phyloP scores from a whole-genome alignment of 495 filamentous ascomycete genomes.

The Penicillium malachiteum region DNA sequence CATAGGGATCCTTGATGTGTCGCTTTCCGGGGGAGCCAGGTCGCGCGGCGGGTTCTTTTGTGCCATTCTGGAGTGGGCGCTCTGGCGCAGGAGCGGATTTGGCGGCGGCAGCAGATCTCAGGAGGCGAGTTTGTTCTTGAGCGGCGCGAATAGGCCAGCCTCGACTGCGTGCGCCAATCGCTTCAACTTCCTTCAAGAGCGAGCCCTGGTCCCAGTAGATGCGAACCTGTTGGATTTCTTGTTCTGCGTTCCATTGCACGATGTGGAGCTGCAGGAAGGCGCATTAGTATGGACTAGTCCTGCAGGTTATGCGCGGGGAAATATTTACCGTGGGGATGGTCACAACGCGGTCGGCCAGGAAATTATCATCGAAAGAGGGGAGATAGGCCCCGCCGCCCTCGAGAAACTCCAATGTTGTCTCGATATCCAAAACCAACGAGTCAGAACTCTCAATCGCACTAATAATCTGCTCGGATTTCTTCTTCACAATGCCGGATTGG shows the following conservation, averaged over 20 bases:
- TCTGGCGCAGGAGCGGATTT: constrained; percentile 14
- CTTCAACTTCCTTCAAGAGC: constrained; percentile 86
- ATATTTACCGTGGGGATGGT: constrained; percentile 78
- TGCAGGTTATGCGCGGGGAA: constrained; percentile 20
- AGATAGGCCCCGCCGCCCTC: constrained; percentile 82
- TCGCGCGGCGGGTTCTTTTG: constrained; percentile 40
- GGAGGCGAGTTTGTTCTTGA: constrained; percentile 76
- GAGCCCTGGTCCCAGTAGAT: constrained; percentile 95
- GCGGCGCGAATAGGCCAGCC: constrained; percentile 94
- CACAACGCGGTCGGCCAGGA: constrained; percentile 78
- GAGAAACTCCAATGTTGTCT: constrained; percentile 80
- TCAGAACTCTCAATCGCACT: constrained; percentile 67
- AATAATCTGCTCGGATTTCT: constrained; percentile 73
- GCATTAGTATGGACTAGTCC: constrained; percentile 17
- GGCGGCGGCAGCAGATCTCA: constrained; percentile 46
- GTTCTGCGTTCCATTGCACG: constrained; percentile 73
- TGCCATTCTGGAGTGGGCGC: constrained; percentile 8
- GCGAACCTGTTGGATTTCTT: constrained; percentile 80
- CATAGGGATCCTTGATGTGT: constrained; percentile 66
- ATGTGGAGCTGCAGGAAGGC: constrained; percentile 71
- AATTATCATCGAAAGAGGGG: constrained; percentile 90
- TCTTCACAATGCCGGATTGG: constrained; percentile 65
- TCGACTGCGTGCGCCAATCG: constrained; percentile 83
- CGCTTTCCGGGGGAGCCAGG: constrained; percentile 48
- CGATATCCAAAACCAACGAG: constrained; percentile 70